Percentiles rank a stretch among this genome's conserved stretches.
Conservation (phyloP, 2,329 filamentous ascomycete genomes). For the Teratosphaeria nubilosa region DNA sequence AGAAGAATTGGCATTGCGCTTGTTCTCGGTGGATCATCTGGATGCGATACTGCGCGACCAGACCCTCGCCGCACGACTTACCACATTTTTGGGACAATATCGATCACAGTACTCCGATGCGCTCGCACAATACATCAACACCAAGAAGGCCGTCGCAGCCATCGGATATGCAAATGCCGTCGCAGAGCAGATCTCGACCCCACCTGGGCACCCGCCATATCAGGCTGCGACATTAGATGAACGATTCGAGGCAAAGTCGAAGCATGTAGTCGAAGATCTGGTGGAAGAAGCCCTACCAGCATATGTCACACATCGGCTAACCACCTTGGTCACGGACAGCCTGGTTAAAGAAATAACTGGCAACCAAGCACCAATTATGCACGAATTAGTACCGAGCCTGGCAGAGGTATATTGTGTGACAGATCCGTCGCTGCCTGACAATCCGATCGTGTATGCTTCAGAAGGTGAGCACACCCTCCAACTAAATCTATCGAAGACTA, state of each 20-base stretch:
- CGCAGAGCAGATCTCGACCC: slow-evolving; percentile 24
- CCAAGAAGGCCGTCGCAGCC: slow-evolving; percentile 33
- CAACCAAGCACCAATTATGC: slow-evolving; percentile 29
- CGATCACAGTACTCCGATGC: slow-evolving; percentile 25
- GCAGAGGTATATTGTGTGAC: slow-evolving; percentile 38
- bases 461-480: slow-evolving; percentile 20
- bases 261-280: slow-evolving; percentile 25
- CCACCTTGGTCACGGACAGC: slow-evolving; percentile 31
- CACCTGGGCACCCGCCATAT: slow-evolving; percentile 15
- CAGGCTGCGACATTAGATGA: slow-evolving; percentile 28
- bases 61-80: slow-evolving; percentile 25
- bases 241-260: slow-evolving; percentile 27
- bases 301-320: slow-evolving; percentile 32
- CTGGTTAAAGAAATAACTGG: slow-evolving; percentile 36
- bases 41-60: slow-evolving; percentile 32
- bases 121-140: slow-evolving; percentile 30
- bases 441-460: slow-evolving; percentile 37
- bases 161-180: slow-evolving; percentile 37
- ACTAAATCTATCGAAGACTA: background rate
- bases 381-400: slow-evolving; percentile 31
- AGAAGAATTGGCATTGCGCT: slow-evolving; percentile 28
- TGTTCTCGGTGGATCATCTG: slow-evolving; percentile 36
- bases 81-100: slow-evolving; percentile 31
- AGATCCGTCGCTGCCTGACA: slow-evolving; percentile 33
- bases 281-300: slow-evolving; percentile 33